Conservation (phyloP, 306 rosid genomes). For the Calophaca sinica region DNA sequence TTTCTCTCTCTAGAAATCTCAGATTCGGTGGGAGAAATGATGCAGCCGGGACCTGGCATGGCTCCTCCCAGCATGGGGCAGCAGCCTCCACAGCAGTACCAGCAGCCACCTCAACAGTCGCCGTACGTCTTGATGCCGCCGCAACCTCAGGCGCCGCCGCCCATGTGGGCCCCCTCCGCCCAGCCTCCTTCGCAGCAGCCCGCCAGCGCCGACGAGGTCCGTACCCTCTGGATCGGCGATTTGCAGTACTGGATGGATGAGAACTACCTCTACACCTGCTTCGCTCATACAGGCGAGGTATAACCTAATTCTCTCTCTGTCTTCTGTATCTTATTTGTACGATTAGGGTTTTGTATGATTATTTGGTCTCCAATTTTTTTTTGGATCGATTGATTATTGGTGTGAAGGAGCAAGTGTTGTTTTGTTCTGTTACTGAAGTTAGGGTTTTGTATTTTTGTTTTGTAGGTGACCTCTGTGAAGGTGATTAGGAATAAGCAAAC, state of each 20-base stretch:
- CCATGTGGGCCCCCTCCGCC: slow-evolving; percentile 65
- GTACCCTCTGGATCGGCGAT: slow-evolving; percentile 98
- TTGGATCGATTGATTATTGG: not conserved
- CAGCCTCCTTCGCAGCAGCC: slow-evolving; percentile 60
- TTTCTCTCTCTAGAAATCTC: slow-evolving; percentile 33
- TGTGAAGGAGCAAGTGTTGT: not conserved
- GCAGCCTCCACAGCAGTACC: slow-evolving; percentile 74
- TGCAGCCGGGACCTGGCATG: slow-evolving; percentile 86
- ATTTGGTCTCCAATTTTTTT: not conserved
- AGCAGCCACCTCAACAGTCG: slow-evolving; percentile 51
- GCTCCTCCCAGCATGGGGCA: slow-evolving; percentile 63
- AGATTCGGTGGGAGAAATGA: slow-evolving; percentile 57
- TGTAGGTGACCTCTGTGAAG: slow-evolving; percentile 71
- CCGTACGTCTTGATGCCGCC: slow-evolving; percentile 90
- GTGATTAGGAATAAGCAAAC: slow-evolving; percentile 94
- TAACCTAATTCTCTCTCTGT: not conserved
- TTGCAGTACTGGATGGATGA: slow-evolving; percentile 98
- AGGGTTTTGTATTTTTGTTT: slow-evolving; percentile 12
- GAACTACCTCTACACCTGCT: slow-evolving; percentile 66
- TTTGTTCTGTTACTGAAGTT: not conserved
- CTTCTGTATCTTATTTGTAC: too few relatives aligned
- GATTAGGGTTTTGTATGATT: not conserved
- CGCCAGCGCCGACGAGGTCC: slow-evolving; percentile 75
- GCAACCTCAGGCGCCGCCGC: slow-evolving; percentile 58
- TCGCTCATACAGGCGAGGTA: slow-evolving; percentile 89